phyloP scores from a whole-genome alignment of 768 basidiomycete species.

The Rhodotorula graminis region DNA sequence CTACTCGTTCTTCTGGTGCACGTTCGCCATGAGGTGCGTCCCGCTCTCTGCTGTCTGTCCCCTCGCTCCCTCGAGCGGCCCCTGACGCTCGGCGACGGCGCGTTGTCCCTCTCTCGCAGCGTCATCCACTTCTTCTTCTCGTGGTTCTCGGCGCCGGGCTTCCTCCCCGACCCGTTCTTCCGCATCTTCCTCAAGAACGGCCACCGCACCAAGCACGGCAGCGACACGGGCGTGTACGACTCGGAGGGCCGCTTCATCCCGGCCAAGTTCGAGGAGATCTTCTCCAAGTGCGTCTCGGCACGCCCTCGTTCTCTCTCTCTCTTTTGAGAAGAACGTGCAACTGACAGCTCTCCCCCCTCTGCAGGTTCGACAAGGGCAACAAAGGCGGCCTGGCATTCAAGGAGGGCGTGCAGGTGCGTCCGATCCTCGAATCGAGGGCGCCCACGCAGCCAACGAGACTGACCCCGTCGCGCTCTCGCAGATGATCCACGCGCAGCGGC shows the following conservation, averaged over 20 bases:
- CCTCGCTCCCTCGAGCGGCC: neutral
- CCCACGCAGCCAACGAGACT: neutral
- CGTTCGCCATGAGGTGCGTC: slow-evolving; percentile 45
- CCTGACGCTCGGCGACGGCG: neutral
- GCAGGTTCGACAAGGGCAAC: slow-evolving; percentile 22
- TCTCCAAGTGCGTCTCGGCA: slow-evolving; percentile 44
- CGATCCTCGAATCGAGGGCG: slow-evolving; percentile 42
- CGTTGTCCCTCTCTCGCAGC: neutral
- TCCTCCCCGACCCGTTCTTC: slow-evolving; percentile 52
- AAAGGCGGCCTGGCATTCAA: slow-evolving; percentile 33
- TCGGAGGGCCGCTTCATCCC: slow-evolving; percentile 51
- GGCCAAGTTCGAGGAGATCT: slow-evolving; percentile 52
- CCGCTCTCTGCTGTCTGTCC: neutral
- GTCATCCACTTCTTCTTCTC: slow-evolving; percentile 49
- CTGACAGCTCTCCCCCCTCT: no score
- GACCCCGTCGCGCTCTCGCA: slow-evolving; percentile 38
- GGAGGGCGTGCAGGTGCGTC: slow-evolving; percentile 17
- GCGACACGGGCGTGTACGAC: slow-evolving; percentile 52
- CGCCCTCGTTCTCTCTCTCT: no score
- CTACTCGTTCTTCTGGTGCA: slow-evolving; percentile 49
- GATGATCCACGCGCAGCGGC: slow-evolving; percentile 46
- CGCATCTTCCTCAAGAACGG: slow-evolving; percentile 48
- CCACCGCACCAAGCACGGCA: slow-evolving; percentile 51
- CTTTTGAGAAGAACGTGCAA: no score
- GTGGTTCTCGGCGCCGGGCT: slow-evolving; percentile 44